Percentiles rank a stretch among this genome's conserved stretches.
phyloP scores from a whole-genome alignment of 257 asterid species.

The Solanum clarkiae region DNA sequence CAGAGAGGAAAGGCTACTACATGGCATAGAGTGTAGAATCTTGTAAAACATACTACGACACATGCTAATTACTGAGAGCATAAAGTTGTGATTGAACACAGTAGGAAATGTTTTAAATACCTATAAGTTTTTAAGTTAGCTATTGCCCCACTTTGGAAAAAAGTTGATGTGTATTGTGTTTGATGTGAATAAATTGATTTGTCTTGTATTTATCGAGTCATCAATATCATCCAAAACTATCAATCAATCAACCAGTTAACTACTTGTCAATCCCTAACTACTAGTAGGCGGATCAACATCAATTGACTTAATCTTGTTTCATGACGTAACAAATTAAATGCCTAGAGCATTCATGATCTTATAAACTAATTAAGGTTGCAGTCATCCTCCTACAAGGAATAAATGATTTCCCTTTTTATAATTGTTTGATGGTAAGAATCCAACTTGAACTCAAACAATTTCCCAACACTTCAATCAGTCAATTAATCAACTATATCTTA shows the following conservation, averaged over 20 bases:
- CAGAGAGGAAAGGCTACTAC: not conserved
- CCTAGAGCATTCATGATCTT: not conserved
- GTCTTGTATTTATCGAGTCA: not conserved
- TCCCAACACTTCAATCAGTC: not conserved
- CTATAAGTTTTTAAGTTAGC: not conserved
- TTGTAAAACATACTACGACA: not conserved
- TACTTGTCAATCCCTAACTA: not conserved
- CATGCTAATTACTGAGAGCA: not conserved
- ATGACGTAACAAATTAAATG: not conserved
- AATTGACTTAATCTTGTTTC: not conserved
- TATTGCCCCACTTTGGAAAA: not conserved
- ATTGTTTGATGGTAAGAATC: not conserved
- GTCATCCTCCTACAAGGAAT: not conserved
- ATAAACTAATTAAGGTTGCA: not conserved
- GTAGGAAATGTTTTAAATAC: not conserved
- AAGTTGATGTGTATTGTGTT: not conserved
- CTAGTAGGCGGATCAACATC: not conserved
- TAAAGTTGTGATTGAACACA: not conserved
- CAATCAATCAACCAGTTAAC: not conserved
- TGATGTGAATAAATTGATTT: not conserved
- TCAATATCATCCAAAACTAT: not conserved
- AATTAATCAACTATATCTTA: not conserved
- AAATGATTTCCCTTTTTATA: not conserved
- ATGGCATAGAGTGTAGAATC: not conserved
- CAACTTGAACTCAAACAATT: not conserved